Evolutionary conservation across 73 alveolate species (phyloP), one percentile per base, ranked within the genome.

Genomic region (Breviolum minutum): DNA sequence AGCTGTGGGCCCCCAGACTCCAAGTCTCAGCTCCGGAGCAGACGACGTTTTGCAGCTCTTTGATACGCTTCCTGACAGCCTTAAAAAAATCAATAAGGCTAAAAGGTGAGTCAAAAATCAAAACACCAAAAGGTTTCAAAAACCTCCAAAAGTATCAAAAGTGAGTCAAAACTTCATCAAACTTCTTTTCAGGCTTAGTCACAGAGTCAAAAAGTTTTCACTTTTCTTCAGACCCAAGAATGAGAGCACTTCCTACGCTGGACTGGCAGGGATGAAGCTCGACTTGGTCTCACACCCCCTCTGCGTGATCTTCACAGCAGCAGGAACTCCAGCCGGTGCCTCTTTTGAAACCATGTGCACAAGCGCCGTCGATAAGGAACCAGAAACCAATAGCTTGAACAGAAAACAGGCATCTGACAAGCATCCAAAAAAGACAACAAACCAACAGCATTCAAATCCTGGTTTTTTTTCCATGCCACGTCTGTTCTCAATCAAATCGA

Each of bases 41-140:
- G 96, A 71, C 29, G 87, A 90, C 27, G 96, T 69, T 77, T 90
- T 90, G 87, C 96, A 90, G 70, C 48, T 90, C 63, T 90, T 90
- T 61, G 96, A 87, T 30, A 90, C 27, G 11, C 87, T 90, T 54
- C 86, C 96, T 29, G 96, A 90, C 96, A 90, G 22, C 96, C 96
- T 90, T 54, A 16, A 85, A 16, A 24, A 26, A 6, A 40, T 61
- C 95, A 9, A n/a, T n/a, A n/a, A n/a, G n/a, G n/a, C n/a, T n/a
- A n/a, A n/a, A n/a, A n/a, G n/a, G n/a, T 40, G 54, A 40, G 54
- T 40, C 54, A 40, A 40, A 40, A 40, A 0, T 40, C 54, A 40
- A 40, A 40, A 40, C n/a, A n/a, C n/a, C n/a, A n/a, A n/a, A n/a
- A n/a, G n/a, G n/a, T n/a, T n/a, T n/a, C n/a, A n/a, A n/a, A n/a